Percentiles rank a stretch among this genome's conserved stretches.
phyloP scores from a whole-genome alignment of 345 rosid genomes.

The Citrus australasica region DNA sequence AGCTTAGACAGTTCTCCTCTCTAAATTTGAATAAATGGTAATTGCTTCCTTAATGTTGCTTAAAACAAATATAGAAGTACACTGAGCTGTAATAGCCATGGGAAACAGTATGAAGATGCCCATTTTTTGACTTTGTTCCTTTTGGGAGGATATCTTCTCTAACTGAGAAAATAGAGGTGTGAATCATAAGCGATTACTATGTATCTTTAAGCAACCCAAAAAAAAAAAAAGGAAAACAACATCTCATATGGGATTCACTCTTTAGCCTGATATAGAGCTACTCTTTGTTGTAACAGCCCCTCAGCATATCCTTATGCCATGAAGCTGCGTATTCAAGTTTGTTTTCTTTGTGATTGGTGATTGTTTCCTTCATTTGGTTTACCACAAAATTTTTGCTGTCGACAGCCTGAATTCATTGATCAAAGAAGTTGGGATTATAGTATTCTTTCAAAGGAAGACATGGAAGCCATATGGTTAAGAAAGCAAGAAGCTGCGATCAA shows the following conservation, averaged over 20 bases:
- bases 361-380: not conserved
- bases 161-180: not conserved
- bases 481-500: conserved; percentile 56
- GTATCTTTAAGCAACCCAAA: not conserved
- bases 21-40: not conserved
- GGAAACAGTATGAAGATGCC: not conserved
- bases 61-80: not conserved
- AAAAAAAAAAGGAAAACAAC: not conserved
- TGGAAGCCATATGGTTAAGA: conserved; percentile 50
- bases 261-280: not conserved
- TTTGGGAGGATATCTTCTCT: not conserved
- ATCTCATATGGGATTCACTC: not conserved
- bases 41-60: not conserved
- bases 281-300: not conserved
- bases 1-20: not conserved
- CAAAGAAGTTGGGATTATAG: conserved; percentile 61
- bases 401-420: conserved; percentile 38
- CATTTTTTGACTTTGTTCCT: not conserved
- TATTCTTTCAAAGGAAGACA: conserved; percentile 52
- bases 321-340: not conserved
- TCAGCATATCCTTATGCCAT: not conserved
- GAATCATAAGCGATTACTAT: not conserved
- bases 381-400: not conserved
- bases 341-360: not conserved
- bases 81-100: not conserved